Evolutionary conservation across 2,329 filamentous ascomycete genomes (phyloP).

Genomic region (Fusarium newnesense): DNA sequence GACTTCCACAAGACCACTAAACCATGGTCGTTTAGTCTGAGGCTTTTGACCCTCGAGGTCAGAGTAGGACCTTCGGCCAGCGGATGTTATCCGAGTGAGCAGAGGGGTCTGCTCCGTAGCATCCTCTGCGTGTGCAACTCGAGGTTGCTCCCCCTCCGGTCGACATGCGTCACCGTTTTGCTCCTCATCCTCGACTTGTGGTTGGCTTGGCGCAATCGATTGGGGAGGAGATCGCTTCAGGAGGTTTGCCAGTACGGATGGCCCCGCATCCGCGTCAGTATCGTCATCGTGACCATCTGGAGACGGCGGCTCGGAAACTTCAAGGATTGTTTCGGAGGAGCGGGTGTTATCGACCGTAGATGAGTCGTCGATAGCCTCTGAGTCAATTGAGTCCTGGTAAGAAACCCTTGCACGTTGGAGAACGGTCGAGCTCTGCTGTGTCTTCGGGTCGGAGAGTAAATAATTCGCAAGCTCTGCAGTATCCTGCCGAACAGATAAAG

Average conservation of each 20-base stretch:
- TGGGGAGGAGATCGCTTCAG: conserved; percentile 61
- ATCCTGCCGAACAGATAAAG: conserved; percentile 83
- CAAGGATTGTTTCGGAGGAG: conserved; percentile 64
- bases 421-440: conserved; percentile 57
- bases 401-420: conserved; percentile 52
- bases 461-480: conserved; percentile 89
- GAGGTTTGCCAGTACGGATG: conserved; percentile 61
- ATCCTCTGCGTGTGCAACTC: conserved; percentile 22
- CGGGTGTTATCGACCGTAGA: conserved; percentile 39
- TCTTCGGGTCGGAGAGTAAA: conserved; percentile 73
- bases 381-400: conserved; percentile 42
- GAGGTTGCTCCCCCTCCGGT: conserved; percentile 17
- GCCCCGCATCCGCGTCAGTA: conserved; percentile 41
- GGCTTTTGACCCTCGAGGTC: conserved; percentile 65
- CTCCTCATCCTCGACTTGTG: conserved; percentile 19
- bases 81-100: conserved; percentile 49
- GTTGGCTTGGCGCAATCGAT: conserved; percentile 40
- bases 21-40: conserved; percentile 47
- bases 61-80: conserved; percentile 46
- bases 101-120: conserved; percentile 61
- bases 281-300: conserved; percentile 35
- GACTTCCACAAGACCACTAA: conserved; percentile 46
- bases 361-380: conserved; percentile 38
- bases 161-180: conserved; percentile 18
- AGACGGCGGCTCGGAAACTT: conserved; percentile 64